Percentiles rank a stretch among this genome's conserved stretches.
Evolutionary conservation across 768 basidiomycete genomes (phyloP).

Genomic region (Hebeloma cylindrosporum): DNA sequence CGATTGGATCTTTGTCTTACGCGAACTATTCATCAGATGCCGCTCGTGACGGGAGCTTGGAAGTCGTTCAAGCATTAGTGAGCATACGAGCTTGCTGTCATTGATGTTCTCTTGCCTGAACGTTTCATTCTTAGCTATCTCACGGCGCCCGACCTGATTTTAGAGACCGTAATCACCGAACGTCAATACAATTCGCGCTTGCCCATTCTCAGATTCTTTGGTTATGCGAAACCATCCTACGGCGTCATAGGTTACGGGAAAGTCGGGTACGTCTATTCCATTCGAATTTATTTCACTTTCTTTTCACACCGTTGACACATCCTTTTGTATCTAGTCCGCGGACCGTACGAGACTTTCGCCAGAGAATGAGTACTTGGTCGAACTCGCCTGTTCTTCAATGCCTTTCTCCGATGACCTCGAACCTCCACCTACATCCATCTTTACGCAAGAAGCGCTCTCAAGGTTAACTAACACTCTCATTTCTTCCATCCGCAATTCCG

Average conservation of each 20-base stretch:
- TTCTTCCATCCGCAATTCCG: slow-evolving; percentile 49
- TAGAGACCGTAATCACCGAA: slow-evolving; percentile 69
- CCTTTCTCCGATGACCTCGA: slow-evolving; percentile 37
- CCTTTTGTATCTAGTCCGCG: slow-evolving; percentile 33
- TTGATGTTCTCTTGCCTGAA: slow-evolving; percentile 3
- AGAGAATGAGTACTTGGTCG: slow-evolving; percentile 37
- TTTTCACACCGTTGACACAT: slow-evolving; percentile 10
- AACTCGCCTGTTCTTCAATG: slow-evolving; percentile 39
- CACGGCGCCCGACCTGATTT: slow-evolving; percentile 75
- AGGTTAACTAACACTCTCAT: slow-evolving; percentile 52
- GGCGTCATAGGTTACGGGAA: slow-evolving; percentile 61
- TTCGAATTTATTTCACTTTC: too few species aligned
- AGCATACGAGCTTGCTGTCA: slow-evolving; percentile 22
- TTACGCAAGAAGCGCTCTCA: slow-evolving; percentile 41
- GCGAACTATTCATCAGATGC: slow-evolving; percentile 52
- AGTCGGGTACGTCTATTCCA: slow-evolving; percentile 49
- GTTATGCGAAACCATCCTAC: slow-evolving; percentile 67
- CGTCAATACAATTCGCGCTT: slow-evolving; percentile 68
- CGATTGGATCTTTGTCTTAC: slow-evolving; percentile 13
- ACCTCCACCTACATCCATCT: slow-evolving; percentile 40
- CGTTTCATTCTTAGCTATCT: slow-evolving; percentile 44
- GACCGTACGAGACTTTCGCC: slow-evolving; percentile 36
- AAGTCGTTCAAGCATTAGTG: slow-evolving; percentile 69
- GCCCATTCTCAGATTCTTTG: slow-evolving; percentile 63
- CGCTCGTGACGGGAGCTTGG: slow-evolving; percentile 66